These are phyloP conservation scores for Fusarium sp. DNA, from an alignment of 2,329 filamentous ascomycete species.

Conservation along the genomic window DNA sequence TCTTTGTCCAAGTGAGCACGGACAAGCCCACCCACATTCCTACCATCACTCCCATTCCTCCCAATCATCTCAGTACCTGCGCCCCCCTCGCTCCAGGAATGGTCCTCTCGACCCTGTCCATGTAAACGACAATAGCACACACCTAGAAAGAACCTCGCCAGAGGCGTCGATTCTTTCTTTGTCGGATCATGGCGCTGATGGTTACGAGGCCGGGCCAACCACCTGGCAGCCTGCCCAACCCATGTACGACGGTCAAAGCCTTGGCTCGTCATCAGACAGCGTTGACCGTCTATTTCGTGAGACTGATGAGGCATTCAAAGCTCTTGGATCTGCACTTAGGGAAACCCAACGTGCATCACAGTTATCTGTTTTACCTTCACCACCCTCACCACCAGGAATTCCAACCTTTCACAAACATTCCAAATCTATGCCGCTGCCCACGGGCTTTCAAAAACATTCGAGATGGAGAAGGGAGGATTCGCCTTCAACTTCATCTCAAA, in stretches of 20 bases:
- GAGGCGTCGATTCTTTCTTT: constrained; percentile 37
- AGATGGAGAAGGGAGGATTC: constrained; percentile 22
- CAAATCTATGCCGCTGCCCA: constrained; percentile 39
- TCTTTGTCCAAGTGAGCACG: constrained; percentile 48
- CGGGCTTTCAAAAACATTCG: constrained; percentile 26
- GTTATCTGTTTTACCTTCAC: constrained; percentile 17
- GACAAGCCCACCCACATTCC: constrained; percentile 34
- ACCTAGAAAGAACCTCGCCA: constrained; percentile 3
- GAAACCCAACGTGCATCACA: constrained; percentile 44
- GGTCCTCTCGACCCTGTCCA: constrained; percentile 12
- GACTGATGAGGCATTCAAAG: constrained; percentile 61
- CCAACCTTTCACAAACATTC: constrained; percentile 27
- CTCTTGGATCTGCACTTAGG: constrained; percentile 54
- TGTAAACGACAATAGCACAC: constrained; percentile 5
- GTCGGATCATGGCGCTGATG: constrained; percentile 31
- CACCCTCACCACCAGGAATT: constrained; percentile 31
- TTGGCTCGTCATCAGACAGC: constrained; percentile 47
- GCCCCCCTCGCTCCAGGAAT: constrained; percentile 37
- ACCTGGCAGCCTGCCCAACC: constrained; percentile 11
- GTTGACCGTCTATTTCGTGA: constrained; percentile 59
- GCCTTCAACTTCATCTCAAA: constrained; percentile 16
- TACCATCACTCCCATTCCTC: constrained; percentile 29
- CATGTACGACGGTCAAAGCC: constrained; percentile 30
- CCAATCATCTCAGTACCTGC: constrained; percentile 19
- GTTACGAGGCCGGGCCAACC: constrained; percentile 17